Percentiles rank a stretch among this genome's conserved stretches.
These are phyloP conservation scores for Clavispora fructus DNA, from an alignment of 805 yeast genomes.

Conservation along the genomic window DNA sequence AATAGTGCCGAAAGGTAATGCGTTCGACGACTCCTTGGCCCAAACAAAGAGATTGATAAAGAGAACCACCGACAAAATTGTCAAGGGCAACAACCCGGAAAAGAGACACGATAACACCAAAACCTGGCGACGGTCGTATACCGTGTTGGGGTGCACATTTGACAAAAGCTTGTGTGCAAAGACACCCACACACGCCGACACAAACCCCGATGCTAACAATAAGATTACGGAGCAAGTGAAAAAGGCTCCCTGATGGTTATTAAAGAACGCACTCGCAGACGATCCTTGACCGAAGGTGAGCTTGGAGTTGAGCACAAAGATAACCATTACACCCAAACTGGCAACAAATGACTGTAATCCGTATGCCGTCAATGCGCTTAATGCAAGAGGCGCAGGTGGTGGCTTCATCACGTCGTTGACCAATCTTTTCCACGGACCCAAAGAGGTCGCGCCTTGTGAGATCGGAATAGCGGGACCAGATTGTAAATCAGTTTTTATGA, in stretches of 20 bases:
- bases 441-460: conserved; percentile 4
- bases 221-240: conserved; percentile 54
- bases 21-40: conserved; percentile 69
- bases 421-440: conserved; percentile 46
- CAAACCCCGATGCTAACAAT: conserved; percentile 65
- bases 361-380: conserved; percentile 59
- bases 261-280: conserved; percentile 50
- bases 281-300: conserved; percentile 17
- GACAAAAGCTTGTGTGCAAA: conserved; percentile 55
- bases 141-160: conserved; percentile 24
- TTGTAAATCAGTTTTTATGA: conserved; percentile 48
- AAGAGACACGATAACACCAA: conserved; percentile 20
- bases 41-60: conserved; percentile 65
- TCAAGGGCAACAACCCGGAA: conserved; percentile 41
- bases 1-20: conserved; percentile 75
- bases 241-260: conserved; percentile 63
- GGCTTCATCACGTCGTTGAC: conserved; percentile 48
- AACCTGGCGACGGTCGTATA: conserved; percentile 9
- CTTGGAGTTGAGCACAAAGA: conserved; percentile 39
- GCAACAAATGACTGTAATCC: conserved; percentile 73
- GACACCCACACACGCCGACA: conserved; percentile 70
- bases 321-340: conserved; percentile 52
- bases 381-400: conserved; percentile 44
- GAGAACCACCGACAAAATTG: conserved; percentile 46
- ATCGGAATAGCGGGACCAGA: conserved; percentile 21